Evolutionary conservation across 2,329 filamentous ascomycete genomes (phyloP).

Genomic region (Cladosporium sp.): DNA sequence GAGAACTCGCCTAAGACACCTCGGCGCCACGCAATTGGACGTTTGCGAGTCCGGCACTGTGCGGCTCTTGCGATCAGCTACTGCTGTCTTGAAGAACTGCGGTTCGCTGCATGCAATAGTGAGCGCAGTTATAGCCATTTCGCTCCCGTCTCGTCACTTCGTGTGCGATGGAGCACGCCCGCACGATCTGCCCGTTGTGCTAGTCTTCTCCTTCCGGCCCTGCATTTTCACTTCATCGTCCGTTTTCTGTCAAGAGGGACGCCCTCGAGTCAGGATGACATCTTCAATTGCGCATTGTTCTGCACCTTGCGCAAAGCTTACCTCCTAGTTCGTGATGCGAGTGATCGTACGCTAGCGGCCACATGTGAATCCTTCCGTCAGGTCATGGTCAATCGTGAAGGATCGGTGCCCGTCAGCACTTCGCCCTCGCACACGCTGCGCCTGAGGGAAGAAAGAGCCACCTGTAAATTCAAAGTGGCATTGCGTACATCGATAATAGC

Average conservation of each 20-base stretch:
- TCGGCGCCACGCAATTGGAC: not conserved
- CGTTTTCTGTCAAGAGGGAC: not conserved
- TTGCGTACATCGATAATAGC: no score
- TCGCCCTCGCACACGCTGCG: no score
- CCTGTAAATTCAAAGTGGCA: no score
- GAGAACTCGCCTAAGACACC: not conserved
- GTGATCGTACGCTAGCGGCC: not conserved
- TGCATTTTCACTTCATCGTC: not conserved
- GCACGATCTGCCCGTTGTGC: not conserved
- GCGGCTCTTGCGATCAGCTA: not conserved
- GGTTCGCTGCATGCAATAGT: slow-evolving; percentile 9
- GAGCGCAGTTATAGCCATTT: not conserved
- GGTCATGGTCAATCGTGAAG: no score
- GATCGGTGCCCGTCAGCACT: no score
- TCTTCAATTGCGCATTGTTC: not conserved
- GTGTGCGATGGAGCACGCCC: not conserved
- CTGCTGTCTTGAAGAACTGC: slow-evolving; percentile 11
- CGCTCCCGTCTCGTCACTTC: not conserved
- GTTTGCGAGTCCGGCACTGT: not conserved
- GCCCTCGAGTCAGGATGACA: slow-evolving; percentile 3
- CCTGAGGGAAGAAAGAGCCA: no score
- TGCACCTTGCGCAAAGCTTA: not conserved
- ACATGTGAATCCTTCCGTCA: not conserved
- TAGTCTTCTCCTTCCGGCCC: not conserved
- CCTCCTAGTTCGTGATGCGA: not conserved